These are phyloP conservation scores for Mycena capillaripes DNA, from an alignment of 768 basidiomycete genomes.

Conservation along the genomic window DNA sequence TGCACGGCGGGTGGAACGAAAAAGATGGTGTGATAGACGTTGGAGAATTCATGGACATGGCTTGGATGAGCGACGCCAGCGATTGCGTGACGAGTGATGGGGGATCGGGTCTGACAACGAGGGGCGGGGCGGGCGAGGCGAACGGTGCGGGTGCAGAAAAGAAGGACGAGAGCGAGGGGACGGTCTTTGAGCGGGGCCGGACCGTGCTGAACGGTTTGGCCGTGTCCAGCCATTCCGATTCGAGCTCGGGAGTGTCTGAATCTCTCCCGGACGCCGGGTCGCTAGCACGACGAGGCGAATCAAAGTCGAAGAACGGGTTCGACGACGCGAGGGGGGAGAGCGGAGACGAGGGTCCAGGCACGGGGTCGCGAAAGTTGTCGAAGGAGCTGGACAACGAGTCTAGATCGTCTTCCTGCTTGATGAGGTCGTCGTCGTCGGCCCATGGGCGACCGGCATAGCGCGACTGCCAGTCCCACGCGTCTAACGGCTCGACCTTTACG, in stretches of 20 bases:
- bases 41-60: slow-evolving; percentile 56
- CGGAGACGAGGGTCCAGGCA: slow-evolving; percentile 35
- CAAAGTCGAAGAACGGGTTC: slow-evolving; percentile 23
- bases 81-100: slow-evolving; percentile 44
- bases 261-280: slow-evolving; percentile 25
- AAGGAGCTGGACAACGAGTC: slow-evolving; percentile 48
- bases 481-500: slow-evolving; percentile 61
- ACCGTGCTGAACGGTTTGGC: slow-evolving; percentile 38
- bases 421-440: slow-evolving; percentile 48
- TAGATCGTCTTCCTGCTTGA: slow-evolving; percentile 66
- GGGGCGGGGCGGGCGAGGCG: slow-evolving; percentile 34
- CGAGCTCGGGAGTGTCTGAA: slow-evolving; percentile 32
- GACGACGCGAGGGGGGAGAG: slow-evolving; percentile 28
- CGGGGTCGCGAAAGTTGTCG: slow-evolving; percentile 39
- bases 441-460: slow-evolving; percentile 46
- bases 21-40: slow-evolving; percentile 49
- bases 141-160: slow-evolving; percentile 37
- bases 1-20: slow-evolving; percentile 48
- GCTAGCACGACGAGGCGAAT: slow-evolving; percentile 25
- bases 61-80: slow-evolving; percentile 56
- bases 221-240: slow-evolving; percentile 52
- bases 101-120: slow-evolving; percentile 40
- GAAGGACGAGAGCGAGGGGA: slow-evolving; percentile 44
- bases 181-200: slow-evolving; percentile 58
- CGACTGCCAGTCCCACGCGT: slow-evolving; percentile 61